These are phyloP conservation scores for Boechera divaricarpa DNA, from an alignment of 345 rosid genomes.

Conservation along the genomic window DNA sequence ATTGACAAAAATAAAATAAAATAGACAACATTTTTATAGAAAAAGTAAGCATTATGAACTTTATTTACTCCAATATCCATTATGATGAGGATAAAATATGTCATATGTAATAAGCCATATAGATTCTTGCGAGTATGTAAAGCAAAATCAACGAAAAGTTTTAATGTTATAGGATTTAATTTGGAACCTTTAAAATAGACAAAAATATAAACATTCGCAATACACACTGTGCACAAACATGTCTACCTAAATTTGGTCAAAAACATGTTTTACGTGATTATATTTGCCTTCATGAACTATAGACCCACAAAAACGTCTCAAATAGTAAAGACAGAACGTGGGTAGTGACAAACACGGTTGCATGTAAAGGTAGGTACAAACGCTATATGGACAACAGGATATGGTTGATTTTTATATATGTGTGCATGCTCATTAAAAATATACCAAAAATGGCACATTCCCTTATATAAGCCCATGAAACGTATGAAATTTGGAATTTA, in stretches of 20 bases:
- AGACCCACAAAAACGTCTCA: slow-evolving; percentile 32
- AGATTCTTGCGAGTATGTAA: neutral
- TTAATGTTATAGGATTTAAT: neutral
- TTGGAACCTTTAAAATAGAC: slow-evolving; percentile 1
- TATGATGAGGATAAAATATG: neutral
- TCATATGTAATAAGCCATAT: neutral
- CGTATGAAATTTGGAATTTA: slow-evolving; percentile 9
- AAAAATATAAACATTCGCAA: neutral
- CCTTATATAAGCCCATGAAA: neutral
- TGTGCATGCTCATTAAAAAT: slow-evolving; percentile 7
- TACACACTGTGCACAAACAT: slow-evolving; percentile 4
- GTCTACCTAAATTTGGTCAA: slow-evolving; percentile 34
- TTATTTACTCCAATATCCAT: neutral
- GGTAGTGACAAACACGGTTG: slow-evolving; percentile 30
- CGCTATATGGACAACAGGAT: neutral
- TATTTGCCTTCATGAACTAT: slow-evolving; percentile 23
- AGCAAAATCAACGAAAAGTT: neutral
- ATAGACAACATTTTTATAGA: slow-evolving; percentile 4
- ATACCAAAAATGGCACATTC: slow-evolving; percentile 7
- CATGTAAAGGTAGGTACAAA: slow-evolving; percentile 27
- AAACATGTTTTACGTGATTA: slow-evolving; percentile 35
- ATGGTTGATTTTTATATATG: neutral
- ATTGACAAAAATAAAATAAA: slow-evolving; percentile 8
- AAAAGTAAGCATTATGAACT: slow-evolving; percentile 15
- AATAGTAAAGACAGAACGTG: slow-evolving; percentile 29